Evolutionary conservation across 2,329 filamentous ascomycete species (phyloP).

Genomic region (Aspergillus hortae): DNA sequence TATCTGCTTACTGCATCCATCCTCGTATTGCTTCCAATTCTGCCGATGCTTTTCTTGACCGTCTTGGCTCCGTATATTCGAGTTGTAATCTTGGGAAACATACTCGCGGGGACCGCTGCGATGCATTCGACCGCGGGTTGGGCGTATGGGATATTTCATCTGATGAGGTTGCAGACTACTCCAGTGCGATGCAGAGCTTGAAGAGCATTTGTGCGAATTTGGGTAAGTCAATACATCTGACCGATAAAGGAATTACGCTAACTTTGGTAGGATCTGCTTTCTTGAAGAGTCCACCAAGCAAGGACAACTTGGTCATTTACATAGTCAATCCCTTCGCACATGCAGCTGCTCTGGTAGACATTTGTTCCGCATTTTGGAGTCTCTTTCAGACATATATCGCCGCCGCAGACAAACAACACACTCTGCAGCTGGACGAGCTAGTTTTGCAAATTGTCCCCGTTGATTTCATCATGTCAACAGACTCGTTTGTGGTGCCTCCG

Average conservation of each 20-base stretch:
- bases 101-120: slow-evolving; percentile 38
- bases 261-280: slow-evolving; percentile 32
- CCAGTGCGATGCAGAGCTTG: slow-evolving; percentile 32
- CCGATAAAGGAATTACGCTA: slow-evolving; percentile 7
- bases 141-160: slow-evolving; percentile 32
- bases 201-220: slow-evolving; percentile 34
- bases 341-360: slow-evolving; percentile 45
- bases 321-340: slow-evolving; percentile 55
- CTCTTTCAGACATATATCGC: slow-evolving; percentile 54
- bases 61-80: slow-evolving; percentile 54
- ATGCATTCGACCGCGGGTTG: slow-evolving; percentile 37
- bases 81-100: slow-evolving; percentile 56
- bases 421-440: slow-evolving; percentile 43
- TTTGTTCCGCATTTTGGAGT: slow-evolving; percentile 56
- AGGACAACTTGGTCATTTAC: slow-evolving; percentile 53
- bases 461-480: slow-evolving; percentile 50
- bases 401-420: slow-evolving; percentile 30
- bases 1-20: slow-evolving; percentile 56
- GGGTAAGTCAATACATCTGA: slow-evolving; percentile 25
- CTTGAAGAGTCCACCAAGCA: slow-evolving; percentile 27
- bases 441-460: slow-evolving; percentile 58
- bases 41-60: slow-evolving; percentile 50
- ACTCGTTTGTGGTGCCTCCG: slow-evolving; percentile 50
- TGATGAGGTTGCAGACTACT: slow-evolving; percentile 27
- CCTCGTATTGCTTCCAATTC: slow-evolving; percentile 47